Conservation (phyloP, 1,284 basidiomycete genomes). For the Ganoderma meredithae region DNA sequence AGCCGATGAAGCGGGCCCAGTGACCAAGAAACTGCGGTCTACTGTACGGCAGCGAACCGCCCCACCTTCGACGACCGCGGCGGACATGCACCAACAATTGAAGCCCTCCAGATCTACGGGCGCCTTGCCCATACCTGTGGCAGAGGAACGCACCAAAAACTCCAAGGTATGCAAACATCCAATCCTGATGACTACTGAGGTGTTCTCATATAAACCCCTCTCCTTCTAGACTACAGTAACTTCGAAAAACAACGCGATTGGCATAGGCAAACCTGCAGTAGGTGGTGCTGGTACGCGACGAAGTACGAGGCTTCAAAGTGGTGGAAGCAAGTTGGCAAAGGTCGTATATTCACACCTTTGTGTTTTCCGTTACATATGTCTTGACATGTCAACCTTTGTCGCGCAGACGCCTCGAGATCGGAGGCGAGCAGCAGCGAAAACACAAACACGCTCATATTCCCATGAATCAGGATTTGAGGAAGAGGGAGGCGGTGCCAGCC, state of each 20-base stretch:
- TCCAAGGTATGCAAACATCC: constrained; percentile 82
- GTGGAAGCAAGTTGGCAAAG: constrained; percentile 52
- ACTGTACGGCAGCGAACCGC: constrained; percentile 62
- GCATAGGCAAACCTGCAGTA: constrained; percentile 56
- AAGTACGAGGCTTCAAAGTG: constrained; percentile 71
- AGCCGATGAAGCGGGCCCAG: constrained; percentile 80
- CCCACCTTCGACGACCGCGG: constrained; percentile 41
- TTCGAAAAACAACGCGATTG: constrained; percentile 52
- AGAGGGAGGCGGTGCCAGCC: constrained; percentile 54
- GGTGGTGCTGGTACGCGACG: constrained; percentile 56
- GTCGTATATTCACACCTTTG: constrained; percentile 10
- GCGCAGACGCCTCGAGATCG: constrained; percentile 54
- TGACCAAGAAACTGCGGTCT: constrained; percentile 75
- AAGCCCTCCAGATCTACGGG: constrained; percentile 60
- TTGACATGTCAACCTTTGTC: constrained; percentile 13
- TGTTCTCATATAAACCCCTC: constrained; percentile 82
- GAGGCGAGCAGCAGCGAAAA: constrained; percentile 50
- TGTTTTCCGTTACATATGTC: not conserved
- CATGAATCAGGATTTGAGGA: constrained; percentile 74
- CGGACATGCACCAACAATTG: constrained; percentile 33
- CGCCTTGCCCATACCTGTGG: constrained; percentile 45
- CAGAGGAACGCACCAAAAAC: constrained; percentile 71
- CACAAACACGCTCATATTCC: constrained; percentile 52
- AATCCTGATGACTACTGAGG: constrained; percentile 80
- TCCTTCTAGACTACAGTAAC: constrained; percentile 69